Evolutionary conservation across 164 flowering plant species (phyloP), one percentile per base, ranked within the genome.

Genomic region (Liriodendron chinense): DNA sequence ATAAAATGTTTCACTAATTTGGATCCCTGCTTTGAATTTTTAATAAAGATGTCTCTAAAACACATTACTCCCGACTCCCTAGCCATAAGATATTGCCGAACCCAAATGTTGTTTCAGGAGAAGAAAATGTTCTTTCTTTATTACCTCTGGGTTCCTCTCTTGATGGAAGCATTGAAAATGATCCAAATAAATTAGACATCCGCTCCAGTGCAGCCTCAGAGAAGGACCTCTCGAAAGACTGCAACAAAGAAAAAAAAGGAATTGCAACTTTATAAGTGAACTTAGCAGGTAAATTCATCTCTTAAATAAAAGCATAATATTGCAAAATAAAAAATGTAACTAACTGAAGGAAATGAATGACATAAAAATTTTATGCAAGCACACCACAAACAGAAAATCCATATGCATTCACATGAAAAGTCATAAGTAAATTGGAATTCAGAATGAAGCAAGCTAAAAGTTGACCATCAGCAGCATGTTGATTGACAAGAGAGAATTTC

Each of bases 171-270:
- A 85, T 72, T 8, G 97, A 86, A 80, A 96, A 83, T 4, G 99
- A 94, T 22, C 94, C 93, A 74, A 94, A 72, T 24, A 91, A 80
- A 74, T 84, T 87, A 7, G 97, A 91, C 81, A 94, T 76, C 56
- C 87, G 81, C 81, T 89, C 94, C 79, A 94, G 76, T 68, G 98
- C 84, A 74, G 89, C 75, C 81, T 89, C 98, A 53, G 99, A 96
- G 73, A 84, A 82, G 74, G 94, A 90, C 78, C 96, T 88, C 83
- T 86, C 88, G 65, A 92, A 81, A 75, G 85, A 83, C 99, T 96
- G 62, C 77, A 85, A 70, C 75, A 64, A 49, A 23, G 21, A 28
- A 22, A 9, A 2, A 62, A 59, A 74, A 56, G 43, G 62, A 57
- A 48, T 68, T 63, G 59, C 16, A 68, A 24, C 74, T 9, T 3